A percentile compares a stretch with the other conserved stretches of the same genome.
Evolutionary conservation across 1,284 basidiomycete species (phyloP).

Genomic region (Cryptococcus sp.): DNA sequence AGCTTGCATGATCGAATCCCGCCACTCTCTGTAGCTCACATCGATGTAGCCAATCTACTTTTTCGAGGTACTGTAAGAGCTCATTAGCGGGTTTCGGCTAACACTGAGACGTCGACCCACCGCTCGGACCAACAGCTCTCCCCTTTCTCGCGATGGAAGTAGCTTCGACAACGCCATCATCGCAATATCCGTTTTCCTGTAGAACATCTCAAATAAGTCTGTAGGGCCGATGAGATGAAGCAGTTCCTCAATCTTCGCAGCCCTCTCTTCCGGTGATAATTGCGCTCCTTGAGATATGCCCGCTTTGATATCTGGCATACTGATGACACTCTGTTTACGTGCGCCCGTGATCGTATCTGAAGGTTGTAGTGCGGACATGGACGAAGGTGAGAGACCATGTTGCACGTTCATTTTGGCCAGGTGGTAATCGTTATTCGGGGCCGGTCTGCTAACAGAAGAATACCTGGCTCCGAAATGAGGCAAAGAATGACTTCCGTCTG

Average conservation of each 20-base stretch:
- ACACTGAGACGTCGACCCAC: constrained; percentile 20
- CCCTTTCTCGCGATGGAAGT: constrained; percentile 46
- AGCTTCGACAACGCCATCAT: constrained; percentile 47
- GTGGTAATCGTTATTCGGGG: constrained; percentile 46
- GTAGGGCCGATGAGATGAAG: constrained; percentile 47
- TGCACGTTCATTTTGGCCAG: constrained; percentile 22
- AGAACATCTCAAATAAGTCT: constrained; percentile 50
- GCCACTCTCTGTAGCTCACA: constrained; percentile 30
- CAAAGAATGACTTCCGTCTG: constrained; percentile 42
- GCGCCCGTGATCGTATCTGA: background rate
- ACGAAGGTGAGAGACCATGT: constrained; percentile 2
- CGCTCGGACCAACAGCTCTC: constrained; percentile 49
- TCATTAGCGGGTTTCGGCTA: background rate
- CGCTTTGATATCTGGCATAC: background rate
- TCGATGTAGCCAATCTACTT: constrained; percentile 55
- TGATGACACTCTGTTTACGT: background rate
- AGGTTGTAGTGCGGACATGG: background rate
- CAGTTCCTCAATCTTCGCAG: constrained; percentile 35
- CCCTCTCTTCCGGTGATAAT: constrained; percentile 34
- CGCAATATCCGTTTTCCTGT: constrained; percentile 47
- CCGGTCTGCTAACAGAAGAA: constrained; percentile 33
- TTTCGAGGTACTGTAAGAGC: constrained; percentile 37
- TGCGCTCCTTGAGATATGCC: background rate
- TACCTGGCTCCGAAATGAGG: constrained; percentile 39
- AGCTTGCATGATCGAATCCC: background rate